Percentiles rank a stretch among this genome's conserved stretches.
Evolutionary conservation across 2,329 filamentous ascomycete species (phyloP).

Genomic region (Cladosporium sp.): DNA sequence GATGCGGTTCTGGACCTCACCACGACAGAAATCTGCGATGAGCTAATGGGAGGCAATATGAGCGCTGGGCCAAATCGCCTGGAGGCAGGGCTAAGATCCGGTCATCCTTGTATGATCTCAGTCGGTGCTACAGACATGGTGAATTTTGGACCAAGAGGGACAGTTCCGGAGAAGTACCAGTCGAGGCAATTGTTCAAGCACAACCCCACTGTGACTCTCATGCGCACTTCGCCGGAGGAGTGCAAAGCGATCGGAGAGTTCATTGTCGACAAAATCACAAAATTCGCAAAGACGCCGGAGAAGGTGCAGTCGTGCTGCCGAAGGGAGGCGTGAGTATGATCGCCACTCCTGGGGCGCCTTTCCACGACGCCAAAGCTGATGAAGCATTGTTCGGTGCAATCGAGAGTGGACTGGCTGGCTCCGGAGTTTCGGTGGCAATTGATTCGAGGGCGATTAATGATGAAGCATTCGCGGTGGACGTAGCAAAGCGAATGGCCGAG

Average conservation of each 20-base stretch:
- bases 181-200: conserved; percentile 57
- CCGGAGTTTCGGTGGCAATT: conserved; percentile 48
- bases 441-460: conserved; percentile 55
- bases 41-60: conserved; percentile 60
- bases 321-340: conserved; percentile 59
- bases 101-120: conserved; percentile 55
- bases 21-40: conserved; percentile 64
- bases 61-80: conserved; percentile 56
- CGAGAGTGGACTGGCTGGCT: conserved; percentile 45
- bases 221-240: conserved; percentile 60
- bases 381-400: conserved; percentile 46
- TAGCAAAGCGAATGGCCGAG: conserved; percentile 37
- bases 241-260: conserved; percentile 52
- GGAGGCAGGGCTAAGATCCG: conserved; percentile 51
- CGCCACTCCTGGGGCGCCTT: conserved; percentile 49
- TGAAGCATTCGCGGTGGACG: conserved; percentile 44
- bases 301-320: conserved; percentile 57
- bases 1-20: conserved; percentile 68
- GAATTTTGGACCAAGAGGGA: conserved; percentile 57
- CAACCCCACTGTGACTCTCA: conserved; percentile 62
- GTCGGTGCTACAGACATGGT: conserved; percentile 55
- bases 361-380: conserved; percentile 49
- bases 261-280: conserved; percentile 51
- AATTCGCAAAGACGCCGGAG: conserved; percentile 35
- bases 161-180: conserved; percentile 53